phyloP scores from a whole-genome alignment of 352 stramenopile genomes.

The Globisporangium nodosum region DNA sequence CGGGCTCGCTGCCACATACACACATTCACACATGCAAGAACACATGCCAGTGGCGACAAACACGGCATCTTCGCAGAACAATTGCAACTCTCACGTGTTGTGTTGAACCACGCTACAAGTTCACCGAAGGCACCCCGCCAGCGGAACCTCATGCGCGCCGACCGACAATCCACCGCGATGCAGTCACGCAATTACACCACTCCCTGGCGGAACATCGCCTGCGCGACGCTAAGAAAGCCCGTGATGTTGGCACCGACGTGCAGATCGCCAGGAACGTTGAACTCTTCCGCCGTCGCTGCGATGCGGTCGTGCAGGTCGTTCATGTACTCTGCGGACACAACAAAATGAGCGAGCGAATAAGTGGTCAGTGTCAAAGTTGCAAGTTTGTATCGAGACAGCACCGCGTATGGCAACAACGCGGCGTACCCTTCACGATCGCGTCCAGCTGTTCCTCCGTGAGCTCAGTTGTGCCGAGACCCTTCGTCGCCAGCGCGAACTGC shows the following conservation, averaged over 20 bases:
- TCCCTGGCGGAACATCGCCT: slow-evolving; percentile 96
- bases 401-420: background rate
- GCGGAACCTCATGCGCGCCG: too few species aligned
- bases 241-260: slow-evolving; percentile 94
- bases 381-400: background rate
- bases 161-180: background rate
- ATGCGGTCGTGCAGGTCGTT: slow-evolving; percentile 64
- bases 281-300: slow-evolving; percentile 61
- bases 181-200: slow-evolving; percentile 77
- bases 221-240: slow-evolving; percentile 95
- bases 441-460: slow-evolving; percentile 61
- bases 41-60: too few species aligned
- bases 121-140: too few species aligned
- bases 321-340: slow-evolving; percentile 64
- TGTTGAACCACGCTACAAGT: too few species aligned
- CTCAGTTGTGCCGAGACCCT: slow-evolving; percentile 46
- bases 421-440: slow-evolving; percentile 61
- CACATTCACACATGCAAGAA: too few species aligned
- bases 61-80: too few species aligned
- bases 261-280: slow-evolving; percentile 72
- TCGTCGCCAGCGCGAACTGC: slow-evolving; percentile 59
- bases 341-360: background rate
- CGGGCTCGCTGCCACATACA: too few species aligned
- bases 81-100: too few species aligned
- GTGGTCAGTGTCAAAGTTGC: background rate